Base-by-base conservation (phyloP, 257 asterid species). In the Plectranthus barbatus region DNA sequence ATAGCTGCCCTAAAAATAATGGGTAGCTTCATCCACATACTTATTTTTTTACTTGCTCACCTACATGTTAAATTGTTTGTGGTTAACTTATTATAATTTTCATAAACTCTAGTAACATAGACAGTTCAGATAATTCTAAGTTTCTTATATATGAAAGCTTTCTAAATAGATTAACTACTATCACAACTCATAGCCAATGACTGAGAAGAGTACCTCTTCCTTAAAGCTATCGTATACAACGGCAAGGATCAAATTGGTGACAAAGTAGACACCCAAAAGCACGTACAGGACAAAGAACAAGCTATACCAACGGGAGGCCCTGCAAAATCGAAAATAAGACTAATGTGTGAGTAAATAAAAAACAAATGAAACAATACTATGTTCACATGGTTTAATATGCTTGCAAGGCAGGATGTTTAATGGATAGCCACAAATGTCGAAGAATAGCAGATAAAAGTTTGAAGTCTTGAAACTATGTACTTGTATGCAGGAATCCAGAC, bases 401-500 rank as follows among this genome's bases (percentile, higher is more conserved):
- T 60, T 37, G 52, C 60, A 40, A 48, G 52, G 18, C 6, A 56
- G 55, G 8, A n/a, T 2, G 15, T 7, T 47, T 50, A 68, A 62
- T 12, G 24, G 39, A 41, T 13, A 39, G 63, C 66, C 48, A 24
- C 14, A 52, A 58, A 66, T 61, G 34, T 56, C 7, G 9, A 47
- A 44, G 45, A 14, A 47, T 12, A 44, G 42, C 15, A 62, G 60
- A 41, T 71, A 47, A 26, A 14, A 45, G 62, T 46, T 57, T 71
- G 11, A 57, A 56, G 15, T 54, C 56, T 9, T 4, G 8, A 41
- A 47, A 75, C 56, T 52, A 76, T 86, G 75, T 77, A 92, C 99
- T 87, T 93, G 87, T 93, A 93, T 47, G 99, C 99, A 9, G 99
- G 99, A 79, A 90, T 87, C 99, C 99, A 93, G 66, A 85, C 96